Evolutionary conservation across 129 eudicot genomes (phyloP).

Genomic region (Mikania micrantha): DNA sequence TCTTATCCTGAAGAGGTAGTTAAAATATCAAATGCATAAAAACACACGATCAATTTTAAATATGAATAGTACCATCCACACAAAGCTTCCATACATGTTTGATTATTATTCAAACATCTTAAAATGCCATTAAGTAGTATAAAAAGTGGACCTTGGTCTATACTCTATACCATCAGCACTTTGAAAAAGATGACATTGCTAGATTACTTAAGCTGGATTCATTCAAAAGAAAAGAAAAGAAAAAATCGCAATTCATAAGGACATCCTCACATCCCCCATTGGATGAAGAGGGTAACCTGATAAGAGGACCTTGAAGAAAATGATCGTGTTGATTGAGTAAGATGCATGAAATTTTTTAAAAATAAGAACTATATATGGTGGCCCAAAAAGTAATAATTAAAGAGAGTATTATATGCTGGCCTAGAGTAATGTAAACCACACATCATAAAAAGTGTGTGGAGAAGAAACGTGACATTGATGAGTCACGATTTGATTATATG

Average conservation of each 20-base stretch:
- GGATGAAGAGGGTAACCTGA: constrained; percentile 5
- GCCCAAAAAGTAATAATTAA: neutral
- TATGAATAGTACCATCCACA: constrained; percentile 2
- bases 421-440: neutral
- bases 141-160: constrained; percentile 1
- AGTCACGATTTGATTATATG: neutral
- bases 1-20: constrained; percentile 27
- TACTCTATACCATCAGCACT: constrained; percentile 1
- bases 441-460: neutral
- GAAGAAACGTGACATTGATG: neutral
- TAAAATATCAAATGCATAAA: neutral
- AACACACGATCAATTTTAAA: neutral
- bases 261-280: neutral
- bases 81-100: neutral
- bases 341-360: neutral
- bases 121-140: neutral
- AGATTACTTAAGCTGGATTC: neutral
- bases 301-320: neutral
- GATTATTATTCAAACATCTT: constrained; percentile 1
- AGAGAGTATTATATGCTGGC: neutral
- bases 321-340: neutral
- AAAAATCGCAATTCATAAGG: neutral
- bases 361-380: neutral
- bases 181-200: neutral
- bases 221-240: neutral